Percentiles rank a stretch among this genome's conserved stretches.
These are phyloP conservation scores for Macadamia integrifolia DNA, from an alignment of 164 flowering plant genomes.

Conservation along the genomic window DNA sequence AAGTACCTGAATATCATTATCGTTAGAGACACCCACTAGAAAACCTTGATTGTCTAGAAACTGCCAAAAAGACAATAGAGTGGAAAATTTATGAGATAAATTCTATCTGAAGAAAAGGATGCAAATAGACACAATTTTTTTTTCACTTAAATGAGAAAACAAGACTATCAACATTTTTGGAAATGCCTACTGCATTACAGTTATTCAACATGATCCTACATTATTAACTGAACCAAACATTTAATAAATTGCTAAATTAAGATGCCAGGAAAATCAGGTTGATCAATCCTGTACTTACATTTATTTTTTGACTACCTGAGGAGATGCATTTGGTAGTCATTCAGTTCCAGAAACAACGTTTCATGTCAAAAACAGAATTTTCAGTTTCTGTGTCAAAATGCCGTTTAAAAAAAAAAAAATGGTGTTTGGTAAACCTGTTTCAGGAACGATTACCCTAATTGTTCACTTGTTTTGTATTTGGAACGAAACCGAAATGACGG, in stretches of 20 bases:
- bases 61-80: slow-evolving; percentile 30
- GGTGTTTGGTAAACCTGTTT: too few species aligned
- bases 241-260: background rate
- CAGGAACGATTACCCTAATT: too few species aligned
- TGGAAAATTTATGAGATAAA: background rate
- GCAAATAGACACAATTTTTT: too few species aligned
- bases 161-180: background rate
- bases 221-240: background rate
- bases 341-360: too few species aligned
- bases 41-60: slow-evolving; percentile 85
- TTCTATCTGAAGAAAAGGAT: background rate
- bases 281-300: background rate
- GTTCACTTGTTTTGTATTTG: too few species aligned
- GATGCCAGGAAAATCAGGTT: background rate
- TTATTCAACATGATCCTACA: background rate
- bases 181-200: background rate
- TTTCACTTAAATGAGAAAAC: too few species aligned
- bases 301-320: background rate
- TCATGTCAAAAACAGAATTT: too few species aligned
- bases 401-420: too few species aligned
- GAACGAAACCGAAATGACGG: too few species aligned
- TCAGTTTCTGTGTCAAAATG: too few species aligned
- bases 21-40: slow-evolving; percentile 67
- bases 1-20: slow-evolving; percentile 80
- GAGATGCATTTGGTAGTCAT: background rate